Evolutionary conservation across 164 flowering plant genomes (phyloP), one percentile per base, ranked within the genome.

Genomic region (Aristolochia fimbriata): DNA sequence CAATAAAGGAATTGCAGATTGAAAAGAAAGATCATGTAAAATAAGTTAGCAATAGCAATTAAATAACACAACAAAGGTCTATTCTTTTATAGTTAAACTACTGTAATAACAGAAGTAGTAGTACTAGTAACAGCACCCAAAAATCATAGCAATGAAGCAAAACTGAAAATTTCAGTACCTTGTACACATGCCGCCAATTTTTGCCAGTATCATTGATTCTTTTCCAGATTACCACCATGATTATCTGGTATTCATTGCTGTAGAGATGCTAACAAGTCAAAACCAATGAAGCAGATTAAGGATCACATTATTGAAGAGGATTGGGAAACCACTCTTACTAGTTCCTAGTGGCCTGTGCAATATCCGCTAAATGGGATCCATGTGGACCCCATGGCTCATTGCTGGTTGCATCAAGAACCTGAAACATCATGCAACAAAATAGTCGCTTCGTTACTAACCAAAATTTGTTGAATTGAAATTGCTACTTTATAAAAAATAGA

Each of bases 321-420:
- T 17, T 27, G 50, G 19, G 33, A 9, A 53, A 41, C 37, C 5
- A 12, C 31, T 61, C 92, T 74, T 73, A 93, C 99, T 81, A 85
- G 70, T 93, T 90, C 77, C 83, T 80, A 8, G 91, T 66, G 62
- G 99, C 97, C 65, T 84, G 83, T 20, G 99, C 99, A 83, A 94
- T 83, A 74, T 94, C 99, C 48, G 97, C 87, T 60, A 94, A 88
- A 66, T 76, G 82, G 47, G 96, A 71, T 62, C 97, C 99, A 83
- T 94, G 97, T 61, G 99, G 97, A 71, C 99, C 99, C 99, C 97
- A 91, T 4, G 96, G 82, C 76, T 94, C 99, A 77, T 94, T 94
- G 81, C 96, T 94, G 50, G 99, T 94, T 59, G 97, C 85, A 81
- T 91, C 97, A 69, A 94, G 99, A 74, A 94, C 92, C 99, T 94